Evolutionary conservation across 805 yeast genomes (phyloP), one percentile per base, ranked within the genome.

Genomic region (Debaryomyces tyrocola): DNA sequence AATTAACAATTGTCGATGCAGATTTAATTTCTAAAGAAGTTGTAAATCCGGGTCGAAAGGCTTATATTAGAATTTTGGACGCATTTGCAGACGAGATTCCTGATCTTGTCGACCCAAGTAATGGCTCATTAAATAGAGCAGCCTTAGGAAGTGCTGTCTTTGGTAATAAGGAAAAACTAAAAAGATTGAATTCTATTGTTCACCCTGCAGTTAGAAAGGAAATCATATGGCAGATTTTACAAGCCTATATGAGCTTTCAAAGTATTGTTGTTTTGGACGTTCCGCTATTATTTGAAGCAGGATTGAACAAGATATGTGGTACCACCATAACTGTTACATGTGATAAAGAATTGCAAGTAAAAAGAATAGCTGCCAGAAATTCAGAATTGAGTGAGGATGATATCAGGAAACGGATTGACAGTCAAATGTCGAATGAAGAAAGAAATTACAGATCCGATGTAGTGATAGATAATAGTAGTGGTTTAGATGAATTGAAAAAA

Each of bases 21-120:
- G 99, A 94, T 63, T 63, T 79, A 41, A 85, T 95, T 37, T 98
- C 99, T 0, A 78, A 86, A 48, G 83, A 89, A 50, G 87, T 91
- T 6, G 96, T 92, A 9, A 79, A 77, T 53, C 97, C 97, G 0
- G 95, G 94, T 0, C 76, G 74, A 38, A 69, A 73, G 2, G 96
- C 92, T 0, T 90, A 87, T 64, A 69, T 73, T 1, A 69, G 79
- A 53, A 85, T 94, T 7, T 80, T 88, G 1, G 62, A 57, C 6
- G 69, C 85, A 39, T 94, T 92, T 59, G 66, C 67, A 0, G 69
- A 72, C 1, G 74, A 74, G 17, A 71, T 88, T 2, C 80, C 83
- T 0, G 79, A 80, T 38, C 54, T 80, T 38, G 54, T 83, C 4
- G 58, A 66, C 17, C 67, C 63, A 5, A 53, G 51, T 3, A 83